Evolutionary conservation across 345 rosid species (phyloP).

Genomic region (Mangifera indica): DNA sequence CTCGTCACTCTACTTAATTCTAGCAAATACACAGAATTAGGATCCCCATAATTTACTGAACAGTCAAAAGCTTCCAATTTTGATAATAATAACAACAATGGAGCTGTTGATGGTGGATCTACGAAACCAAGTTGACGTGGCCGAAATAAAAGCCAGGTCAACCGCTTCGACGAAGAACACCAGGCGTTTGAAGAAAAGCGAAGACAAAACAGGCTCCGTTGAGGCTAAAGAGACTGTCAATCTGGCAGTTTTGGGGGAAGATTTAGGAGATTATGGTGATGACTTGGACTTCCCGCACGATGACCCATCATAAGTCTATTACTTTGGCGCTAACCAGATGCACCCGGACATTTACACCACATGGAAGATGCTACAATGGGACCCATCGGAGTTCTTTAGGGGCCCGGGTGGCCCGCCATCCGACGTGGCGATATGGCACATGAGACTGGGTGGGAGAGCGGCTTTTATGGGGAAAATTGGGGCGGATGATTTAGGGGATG

Average conservation of each 20-base stretch:
- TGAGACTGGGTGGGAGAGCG: constrained; percentile 84
- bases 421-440: constrained; percentile 84
- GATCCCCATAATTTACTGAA: neutral
- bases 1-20: constrained; percentile 30
- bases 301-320: constrained; percentile 81
- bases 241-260: constrained; percentile 22
- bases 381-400: constrained; percentile 83
- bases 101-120: constrained; percentile 47
- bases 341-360: constrained; percentile 83
- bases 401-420: constrained; percentile 88
- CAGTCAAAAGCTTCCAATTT: constrained; percentile 35
- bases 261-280: constrained; percentile 59
- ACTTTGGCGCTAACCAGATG: constrained; percentile 79
- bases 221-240: constrained; percentile 18
- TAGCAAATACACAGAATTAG: no score
- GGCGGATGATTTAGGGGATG: constrained; percentile 63
- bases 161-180: constrained; percentile 31
- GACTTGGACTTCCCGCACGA: constrained; percentile 70
- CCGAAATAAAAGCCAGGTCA: constrained; percentile 48
- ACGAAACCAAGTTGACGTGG: constrained; percentile 61
- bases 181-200: constrained; percentile 24
- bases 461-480: constrained; percentile 96
- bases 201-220: constrained; percentile 20
- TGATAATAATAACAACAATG: constrained; percentile 29
- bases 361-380: constrained; percentile 97